A percentile compares a stretch with the other conserved stretches of the same genome.
These are phyloP conservation scores for Neurospora sublineolata DNA, from an alignment of 495 filamentous ascomycete genomes.

Conservation along the genomic window DNA sequence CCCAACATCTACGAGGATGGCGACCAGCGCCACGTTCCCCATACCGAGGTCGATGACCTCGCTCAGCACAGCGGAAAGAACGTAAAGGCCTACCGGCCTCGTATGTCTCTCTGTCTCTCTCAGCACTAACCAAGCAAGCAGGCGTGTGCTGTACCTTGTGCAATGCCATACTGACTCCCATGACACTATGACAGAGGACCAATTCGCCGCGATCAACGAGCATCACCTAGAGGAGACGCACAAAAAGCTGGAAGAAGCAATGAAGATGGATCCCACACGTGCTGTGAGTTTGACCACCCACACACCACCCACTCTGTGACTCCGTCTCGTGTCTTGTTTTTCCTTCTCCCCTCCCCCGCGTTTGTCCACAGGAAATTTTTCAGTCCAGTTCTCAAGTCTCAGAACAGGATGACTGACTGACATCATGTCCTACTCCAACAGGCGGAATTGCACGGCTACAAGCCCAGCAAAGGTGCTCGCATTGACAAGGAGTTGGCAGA, in stretches of 20 bases:
- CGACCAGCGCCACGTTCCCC: constrained; percentile 10
- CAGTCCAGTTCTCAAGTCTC: background rate
- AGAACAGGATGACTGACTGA: background rate
- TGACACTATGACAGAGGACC: constrained; percentile 6
- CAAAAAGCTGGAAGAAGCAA: constrained; percentile 1
- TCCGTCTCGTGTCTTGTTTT: background rate
- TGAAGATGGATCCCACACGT: constrained; percentile 17
- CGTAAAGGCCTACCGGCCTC: constrained; percentile 12
- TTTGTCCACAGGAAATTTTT: background rate
- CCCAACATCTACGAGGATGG: constrained; percentile 11
- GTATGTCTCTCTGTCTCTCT: constrained; percentile 4
- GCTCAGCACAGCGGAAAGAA: constrained; percentile 12
- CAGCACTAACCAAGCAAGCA: background rate
- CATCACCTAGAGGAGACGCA: constrained; percentile 5
- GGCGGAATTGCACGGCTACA: constrained; percentile 14
- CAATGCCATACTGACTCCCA: background rate
- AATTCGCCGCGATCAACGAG: constrained; percentile 6
- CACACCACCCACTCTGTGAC: background rate
- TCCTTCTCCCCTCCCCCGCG: background rate
- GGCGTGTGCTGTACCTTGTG: background rate
- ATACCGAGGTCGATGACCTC: constrained; percentile 10
- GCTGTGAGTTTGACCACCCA: constrained; percentile 4
- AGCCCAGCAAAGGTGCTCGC: constrained; percentile 12
- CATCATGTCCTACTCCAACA: background rate
- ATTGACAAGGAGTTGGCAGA: constrained; percentile 18